Evolutionary conservation across 495 filamentous ascomycete species (phyloP).

Genomic region (Tetracladium setigerum): DNA sequence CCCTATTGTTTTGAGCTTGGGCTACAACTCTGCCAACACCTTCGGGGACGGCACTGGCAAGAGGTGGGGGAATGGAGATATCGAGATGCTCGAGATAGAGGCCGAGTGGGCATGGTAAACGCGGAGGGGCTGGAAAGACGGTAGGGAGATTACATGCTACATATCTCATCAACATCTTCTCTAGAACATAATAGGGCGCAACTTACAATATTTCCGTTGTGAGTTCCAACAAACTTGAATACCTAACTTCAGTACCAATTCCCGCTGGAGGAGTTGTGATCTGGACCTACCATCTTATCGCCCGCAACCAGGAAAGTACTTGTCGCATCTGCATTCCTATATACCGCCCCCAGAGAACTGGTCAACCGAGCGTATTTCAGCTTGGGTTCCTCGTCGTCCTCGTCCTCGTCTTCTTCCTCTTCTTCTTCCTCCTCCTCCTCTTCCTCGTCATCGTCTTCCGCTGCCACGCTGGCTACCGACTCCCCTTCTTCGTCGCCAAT

Average conservation of each 20-base stretch:
- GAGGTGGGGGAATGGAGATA: constrained; percentile 84
- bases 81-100: constrained; percentile 79
- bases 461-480: too few species aligned
- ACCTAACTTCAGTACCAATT: constrained; percentile 1
- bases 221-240: constrained; percentile 84
- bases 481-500: constrained; percentile 28
- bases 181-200: constrained; percentile 1
- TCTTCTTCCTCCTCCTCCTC: constrained; percentile 37
- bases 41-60: constrained; percentile 50
- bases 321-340: constrained; percentile 90
- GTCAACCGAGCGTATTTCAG: constrained; percentile 89
- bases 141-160: constrained; percentile 79
- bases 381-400: constrained; percentile 91
- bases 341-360: constrained; percentile 66
- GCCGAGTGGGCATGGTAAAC: constrained; percentile 88
- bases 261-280: not conserved
- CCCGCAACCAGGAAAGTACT: constrained; percentile 83
- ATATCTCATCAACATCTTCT: constrained; percentile 6
- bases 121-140: constrained; percentile 68
- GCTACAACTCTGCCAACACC: constrained; percentile 33
- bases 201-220: constrained; percentile 94
- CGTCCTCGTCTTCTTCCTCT: constrained; percentile 70
- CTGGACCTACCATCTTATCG: constrained; percentile 79
- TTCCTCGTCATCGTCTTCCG: constrained; percentile 24
- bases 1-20: constrained; percentile 37